A percentile compares a stretch with the other conserved stretches of the same genome.
Evolutionary conservation across 768 basidiomycete species (phyloP).

Genomic region (Rubroboletus pulcherrimus): DNA sequence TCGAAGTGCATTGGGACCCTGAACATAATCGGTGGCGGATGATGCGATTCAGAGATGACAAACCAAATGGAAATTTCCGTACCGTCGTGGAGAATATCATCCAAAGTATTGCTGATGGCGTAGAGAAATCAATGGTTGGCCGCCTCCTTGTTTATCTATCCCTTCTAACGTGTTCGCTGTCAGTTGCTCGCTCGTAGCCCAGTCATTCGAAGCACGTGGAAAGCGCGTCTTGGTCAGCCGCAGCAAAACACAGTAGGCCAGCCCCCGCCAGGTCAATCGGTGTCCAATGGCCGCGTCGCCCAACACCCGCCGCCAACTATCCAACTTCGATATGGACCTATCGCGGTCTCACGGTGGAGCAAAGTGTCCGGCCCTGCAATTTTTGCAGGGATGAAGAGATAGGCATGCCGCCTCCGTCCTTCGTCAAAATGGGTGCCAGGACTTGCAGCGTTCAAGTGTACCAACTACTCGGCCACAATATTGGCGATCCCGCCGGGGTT

Average conservation of each 20-base stretch:
- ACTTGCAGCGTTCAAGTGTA: constrained; percentile 4
- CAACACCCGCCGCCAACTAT: constrained; percentile 18
- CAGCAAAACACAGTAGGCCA: constrained; percentile 22
- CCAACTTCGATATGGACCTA: constrained; percentile 54
- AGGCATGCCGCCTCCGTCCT: constrained; percentile 20
- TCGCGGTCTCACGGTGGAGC: constrained; percentile 64
- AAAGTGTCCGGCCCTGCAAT: constrained; percentile 64
- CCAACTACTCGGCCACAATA: not conserved
- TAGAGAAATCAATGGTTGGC: constrained; percentile 81
- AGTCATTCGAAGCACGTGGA: constrained; percentile 71
- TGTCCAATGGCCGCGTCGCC: constrained; percentile 23
- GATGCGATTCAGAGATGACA: constrained; percentile 94
- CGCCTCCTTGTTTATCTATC: not conserved
- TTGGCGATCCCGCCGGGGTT: not conserved
- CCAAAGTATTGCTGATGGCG: constrained; percentile 88
- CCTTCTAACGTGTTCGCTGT: constrained; percentile 18
- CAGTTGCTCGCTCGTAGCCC: constrained; percentile 67
- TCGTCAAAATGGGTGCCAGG: constrained; percentile 4
- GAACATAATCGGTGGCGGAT: constrained; percentile 69
- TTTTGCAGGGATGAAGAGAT: constrained; percentile 67
- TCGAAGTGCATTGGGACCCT: constrained; percentile 91
- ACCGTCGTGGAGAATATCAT: constrained; percentile 85
- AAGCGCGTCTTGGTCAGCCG: constrained; percentile 50
- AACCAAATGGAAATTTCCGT: constrained; percentile 86
- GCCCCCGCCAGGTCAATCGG: constrained; percentile 18